These are phyloP conservation scores for Platanthera guangdongensis DNA, from an alignment of 106 monocot genomes.

Conservation along the genomic window DNA sequence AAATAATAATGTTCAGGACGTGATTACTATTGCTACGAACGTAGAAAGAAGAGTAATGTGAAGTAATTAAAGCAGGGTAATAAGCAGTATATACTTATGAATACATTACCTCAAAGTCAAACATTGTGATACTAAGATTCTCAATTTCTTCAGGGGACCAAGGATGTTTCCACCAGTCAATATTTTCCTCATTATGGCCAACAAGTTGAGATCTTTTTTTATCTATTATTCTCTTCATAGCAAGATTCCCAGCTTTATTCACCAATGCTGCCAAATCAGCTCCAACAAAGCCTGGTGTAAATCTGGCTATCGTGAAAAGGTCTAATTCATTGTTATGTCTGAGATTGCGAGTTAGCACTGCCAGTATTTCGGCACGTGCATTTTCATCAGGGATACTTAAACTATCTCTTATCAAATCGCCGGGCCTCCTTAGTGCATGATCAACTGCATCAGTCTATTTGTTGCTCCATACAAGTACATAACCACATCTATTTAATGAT, in stretches of 20 bases:
- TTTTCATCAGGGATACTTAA: slow-evolving; percentile 85
- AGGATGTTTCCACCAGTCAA: slow-evolving; percentile 62
- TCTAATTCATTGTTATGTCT: slow-evolving; percentile 61
- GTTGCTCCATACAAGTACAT: slow-evolving; percentile 96
- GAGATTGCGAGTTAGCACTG: slow-evolving; percentile 44
- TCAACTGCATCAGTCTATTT: slow-evolving; percentile 89
- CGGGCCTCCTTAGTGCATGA: slow-evolving; percentile 78
- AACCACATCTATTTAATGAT: slow-evolving; percentile 42
- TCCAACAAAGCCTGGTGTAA: slow-evolving; percentile 91
- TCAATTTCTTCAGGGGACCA: slow-evolving; percentile 68
- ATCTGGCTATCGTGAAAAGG: slow-evolving; percentile 68
- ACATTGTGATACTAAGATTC: slow-evolving; percentile 55
- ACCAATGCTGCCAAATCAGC: slow-evolving; percentile 82
- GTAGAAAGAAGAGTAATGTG: too few species aligned
- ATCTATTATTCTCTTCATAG: slow-evolving; percentile 78
- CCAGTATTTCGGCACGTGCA: slow-evolving; percentile 56
- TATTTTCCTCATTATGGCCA: slow-evolving; percentile 7
- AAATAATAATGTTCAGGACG: not conserved
- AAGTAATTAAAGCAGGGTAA: not conserved
- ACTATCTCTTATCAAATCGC: slow-evolving; percentile 75
- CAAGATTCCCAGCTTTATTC: slow-evolving; percentile 77
- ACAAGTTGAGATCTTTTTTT: slow-evolving; percentile 42
- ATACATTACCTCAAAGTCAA: slow-evolving; percentile 78
- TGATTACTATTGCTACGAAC: not conserved
- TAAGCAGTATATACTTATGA: not conserved